Conservation (phyloP, 2,329 filamentous ascomycete species). For the Mariannaea sp. region DNA sequence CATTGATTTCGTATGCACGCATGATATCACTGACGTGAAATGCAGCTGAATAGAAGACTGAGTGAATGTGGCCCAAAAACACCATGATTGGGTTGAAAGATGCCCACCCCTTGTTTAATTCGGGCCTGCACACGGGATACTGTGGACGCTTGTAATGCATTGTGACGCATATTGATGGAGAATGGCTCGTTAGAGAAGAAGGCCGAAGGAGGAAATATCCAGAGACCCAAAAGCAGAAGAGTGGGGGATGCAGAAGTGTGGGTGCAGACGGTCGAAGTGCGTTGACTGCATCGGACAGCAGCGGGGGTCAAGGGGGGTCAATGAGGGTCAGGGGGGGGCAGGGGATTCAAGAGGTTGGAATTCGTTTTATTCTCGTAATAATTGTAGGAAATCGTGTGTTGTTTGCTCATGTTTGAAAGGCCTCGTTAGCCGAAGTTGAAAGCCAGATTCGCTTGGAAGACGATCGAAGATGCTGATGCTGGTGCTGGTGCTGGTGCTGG, state of each 20-base stretch:
- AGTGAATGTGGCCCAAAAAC: no score
- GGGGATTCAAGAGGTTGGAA: no score
- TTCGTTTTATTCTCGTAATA: neutral
- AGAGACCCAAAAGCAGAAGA: neutral
- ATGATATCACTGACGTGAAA: no score
- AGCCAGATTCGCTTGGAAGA: neutral
- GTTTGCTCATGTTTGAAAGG: no score
- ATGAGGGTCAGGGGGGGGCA: neutral
- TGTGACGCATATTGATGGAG: neutral
- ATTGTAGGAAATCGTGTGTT: neutral
- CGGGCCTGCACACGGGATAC: neutral
- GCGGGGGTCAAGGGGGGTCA: neutral
- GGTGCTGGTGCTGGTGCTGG: no score
- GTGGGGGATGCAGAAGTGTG: slow-evolving; percentile 2
- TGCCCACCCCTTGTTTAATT: no score
- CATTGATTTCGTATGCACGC: no score
- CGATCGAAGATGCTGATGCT: neutral
- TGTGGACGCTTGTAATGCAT: slow-evolving; percentile 13
- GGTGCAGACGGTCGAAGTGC: neutral
- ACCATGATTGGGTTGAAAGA: neutral
- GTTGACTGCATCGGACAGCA: neutral
- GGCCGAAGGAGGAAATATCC: neutral
- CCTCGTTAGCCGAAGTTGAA: no score
- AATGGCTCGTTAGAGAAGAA: slow-evolving; percentile 9
- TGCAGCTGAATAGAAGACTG: no score